phyloP scores from a whole-genome alignment of 352 stramenopile species.

The Pythium sukuiense region DNA sequence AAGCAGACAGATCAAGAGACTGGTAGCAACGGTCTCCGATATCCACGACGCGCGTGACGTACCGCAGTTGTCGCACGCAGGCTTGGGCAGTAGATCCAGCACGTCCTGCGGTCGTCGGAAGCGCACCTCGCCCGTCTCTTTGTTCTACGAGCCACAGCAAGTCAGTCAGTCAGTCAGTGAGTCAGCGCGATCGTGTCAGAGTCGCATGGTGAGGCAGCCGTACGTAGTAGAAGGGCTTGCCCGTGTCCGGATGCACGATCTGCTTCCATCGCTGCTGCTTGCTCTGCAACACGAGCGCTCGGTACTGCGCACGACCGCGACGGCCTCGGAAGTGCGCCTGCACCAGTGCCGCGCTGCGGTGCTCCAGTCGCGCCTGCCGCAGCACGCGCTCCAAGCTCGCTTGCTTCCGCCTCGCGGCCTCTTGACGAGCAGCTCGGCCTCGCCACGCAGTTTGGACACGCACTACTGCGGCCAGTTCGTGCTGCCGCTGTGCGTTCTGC shows the following conservation, averaged over 20 bases:
- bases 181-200: not conserved
- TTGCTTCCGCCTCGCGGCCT: conserved; percentile 34
- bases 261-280: conserved; percentile 92
- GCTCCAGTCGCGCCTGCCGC: conserved; percentile 53
- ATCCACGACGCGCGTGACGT: not conserved
- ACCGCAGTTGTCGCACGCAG: conserved; percentile 91
- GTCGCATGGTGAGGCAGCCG: not conserved
- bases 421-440: conserved; percentile 32
- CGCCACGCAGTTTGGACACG: conserved; percentile 58
- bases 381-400: conserved; percentile 42
- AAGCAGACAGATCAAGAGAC: conserved; percentile 7
- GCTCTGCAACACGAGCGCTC: conserved; percentile 40
- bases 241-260: conserved; percentile 77
- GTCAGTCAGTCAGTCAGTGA: not conserved
- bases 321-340: conserved; percentile 73
- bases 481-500: conserved; percentile 38
- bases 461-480: conserved; percentile 32
- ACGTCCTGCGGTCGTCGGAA: conserved; percentile 90
- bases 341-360: conserved; percentile 73
- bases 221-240: conserved; percentile 90
- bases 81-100: conserved; percentile 88
- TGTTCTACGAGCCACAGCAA: conserved; percentile 57
- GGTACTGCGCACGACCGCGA: conserved; percentile 63
- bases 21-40: not conserved
- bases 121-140: conserved; percentile 90